Conservation (phyloP, 805 yeast genomes). For the Wickerhamiella nectarea region DNA sequence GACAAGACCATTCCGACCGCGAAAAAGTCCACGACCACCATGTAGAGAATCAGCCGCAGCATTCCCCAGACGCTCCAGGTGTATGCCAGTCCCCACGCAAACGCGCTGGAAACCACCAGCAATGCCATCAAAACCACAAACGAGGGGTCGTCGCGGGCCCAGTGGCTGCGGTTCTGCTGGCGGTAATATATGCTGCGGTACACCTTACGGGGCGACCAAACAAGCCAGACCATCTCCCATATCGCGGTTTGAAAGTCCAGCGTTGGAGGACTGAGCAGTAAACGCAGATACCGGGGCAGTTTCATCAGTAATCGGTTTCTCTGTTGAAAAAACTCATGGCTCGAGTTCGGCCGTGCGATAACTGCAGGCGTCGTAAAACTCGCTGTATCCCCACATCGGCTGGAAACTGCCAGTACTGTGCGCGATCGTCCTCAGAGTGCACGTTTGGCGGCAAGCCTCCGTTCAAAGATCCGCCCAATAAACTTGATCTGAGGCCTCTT, state of each 20-base stretch:
- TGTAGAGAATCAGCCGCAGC: constrained; percentile 53
- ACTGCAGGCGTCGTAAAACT: constrained; percentile 11
- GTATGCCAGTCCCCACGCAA: constrained; percentile 70
- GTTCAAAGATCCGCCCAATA: constrained; percentile 7
- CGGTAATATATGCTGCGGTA: constrained; percentile 72
- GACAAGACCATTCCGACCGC: constrained; percentile 55
- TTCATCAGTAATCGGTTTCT: constrained; percentile 11
- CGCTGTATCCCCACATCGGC: constrained; percentile 7
- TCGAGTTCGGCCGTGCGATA: constrained; percentile 11
- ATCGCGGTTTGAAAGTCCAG: constrained; percentile 84
- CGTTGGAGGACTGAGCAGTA: constrained; percentile 60
- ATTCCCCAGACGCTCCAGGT: constrained; percentile 50
- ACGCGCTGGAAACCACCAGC: constrained; percentile 55
- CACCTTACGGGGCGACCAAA: constrained; percentile 66
- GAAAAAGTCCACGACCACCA: constrained; percentile 77
- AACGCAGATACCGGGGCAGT: constrained; percentile 22
- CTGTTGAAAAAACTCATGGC: background rate
- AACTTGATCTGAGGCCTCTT: constrained; percentile 9
- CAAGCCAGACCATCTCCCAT: constrained; percentile 74
- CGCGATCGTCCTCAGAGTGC: constrained; percentile 3
- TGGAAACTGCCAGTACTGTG: constrained; percentile 10
- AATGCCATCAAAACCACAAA: constrained; percentile 61
- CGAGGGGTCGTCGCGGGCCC: constrained; percentile 89
- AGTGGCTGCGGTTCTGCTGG: constrained; percentile 60
- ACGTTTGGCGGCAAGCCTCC: constrained; percentile 3